Evolutionary conservation across 2,329 filamentous ascomycete species (phyloP).

Genomic region (Aspergillus hortae): DNA sequence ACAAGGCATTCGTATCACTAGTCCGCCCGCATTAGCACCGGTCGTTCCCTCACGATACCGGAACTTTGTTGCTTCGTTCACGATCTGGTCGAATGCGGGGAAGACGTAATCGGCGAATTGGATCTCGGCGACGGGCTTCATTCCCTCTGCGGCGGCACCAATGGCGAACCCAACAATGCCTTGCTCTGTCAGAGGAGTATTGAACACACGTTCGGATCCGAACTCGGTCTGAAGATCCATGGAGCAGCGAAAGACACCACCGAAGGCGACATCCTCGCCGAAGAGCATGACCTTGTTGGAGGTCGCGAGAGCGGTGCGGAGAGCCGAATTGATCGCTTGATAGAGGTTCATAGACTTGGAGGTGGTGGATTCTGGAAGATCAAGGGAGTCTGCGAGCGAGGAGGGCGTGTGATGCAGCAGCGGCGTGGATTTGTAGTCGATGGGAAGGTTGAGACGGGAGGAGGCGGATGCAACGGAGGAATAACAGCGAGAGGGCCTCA

Average conservation of each 20-base stretch:
- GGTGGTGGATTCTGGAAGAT: conserved; percentile 67
- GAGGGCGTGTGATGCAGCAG: conserved; percentile 78
- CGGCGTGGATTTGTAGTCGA: conserved; percentile 80
- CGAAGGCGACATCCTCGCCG: conserved; percentile 95
- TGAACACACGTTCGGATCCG: conserved; percentile 87
- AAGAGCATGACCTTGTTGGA: conserved; percentile 89
- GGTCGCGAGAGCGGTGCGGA: conserved; percentile 74
- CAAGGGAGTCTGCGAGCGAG: conserved; percentile 65
- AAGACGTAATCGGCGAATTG: conserved; percentile 95
- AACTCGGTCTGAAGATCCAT: conserved; percentile 87
- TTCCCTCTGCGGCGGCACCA: conserved; percentile 82
- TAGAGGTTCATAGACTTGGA: conserved; percentile 91
- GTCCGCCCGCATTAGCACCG: conserved; percentile 67
- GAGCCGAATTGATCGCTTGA: conserved; percentile 86
- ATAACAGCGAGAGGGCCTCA: conserved; percentile 35
- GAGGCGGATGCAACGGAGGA: conserved; percentile 43
- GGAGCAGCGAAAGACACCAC: conserved; percentile 91
- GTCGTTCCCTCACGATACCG: conserved; percentile 68
- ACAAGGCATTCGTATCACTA: conserved; percentile 87
- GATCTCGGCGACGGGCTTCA: conserved; percentile 90
- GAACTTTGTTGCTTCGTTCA: conserved; percentile 89
- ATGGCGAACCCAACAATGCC: conserved; percentile 93
- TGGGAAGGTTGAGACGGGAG: conserved; percentile 73
- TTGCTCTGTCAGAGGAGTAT: conserved; percentile 91
- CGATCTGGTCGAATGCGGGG: conserved; percentile 88